These are phyloP conservation scores for Glycine latifolia DNA, from an alignment of 306 rosid genomes.

Conservation along the genomic window DNA sequence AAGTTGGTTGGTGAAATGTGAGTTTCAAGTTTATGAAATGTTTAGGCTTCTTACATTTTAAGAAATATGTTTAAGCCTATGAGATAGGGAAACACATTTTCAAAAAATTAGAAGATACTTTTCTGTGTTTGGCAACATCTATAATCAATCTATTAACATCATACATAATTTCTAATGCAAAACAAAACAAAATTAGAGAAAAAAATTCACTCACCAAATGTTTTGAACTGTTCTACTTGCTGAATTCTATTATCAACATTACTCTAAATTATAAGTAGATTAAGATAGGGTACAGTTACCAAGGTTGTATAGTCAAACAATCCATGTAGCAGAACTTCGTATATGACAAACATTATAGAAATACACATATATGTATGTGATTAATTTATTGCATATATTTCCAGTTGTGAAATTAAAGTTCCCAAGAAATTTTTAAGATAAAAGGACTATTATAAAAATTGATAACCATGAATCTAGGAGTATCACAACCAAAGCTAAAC, in stretches of 20 bases:
- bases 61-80: slow-evolving; percentile 52
- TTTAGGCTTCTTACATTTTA: slow-evolving; percentile 55
- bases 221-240: slow-evolving; percentile 16
- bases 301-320: slow-evolving; percentile 34
- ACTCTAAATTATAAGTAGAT: slow-evolving; percentile 11
- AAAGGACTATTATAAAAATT: not conserved
- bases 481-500: not conserved
- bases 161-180: not conserved
- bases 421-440: not conserved
- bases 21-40: slow-evolving; percentile 61
- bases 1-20: slow-evolving; percentile 81
- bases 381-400: not conserved
- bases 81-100: slow-evolving; percentile 3
- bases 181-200: not conserved
- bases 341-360: no score
- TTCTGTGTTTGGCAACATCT: slow-evolving; percentile 26
- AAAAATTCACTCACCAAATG: not conserved
- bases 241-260: no score
- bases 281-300: slow-evolving; percentile 31
- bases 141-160: slow-evolving; percentile 2
- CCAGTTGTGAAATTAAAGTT: not conserved
- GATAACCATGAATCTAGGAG: not conserved
- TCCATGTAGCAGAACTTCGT: not conserved
- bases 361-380: no score
- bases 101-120: slow-evolving; percentile 31